Conservation (phyloP, 148 eudicot species). For the Vaccinium vitisidaea region DNA sequence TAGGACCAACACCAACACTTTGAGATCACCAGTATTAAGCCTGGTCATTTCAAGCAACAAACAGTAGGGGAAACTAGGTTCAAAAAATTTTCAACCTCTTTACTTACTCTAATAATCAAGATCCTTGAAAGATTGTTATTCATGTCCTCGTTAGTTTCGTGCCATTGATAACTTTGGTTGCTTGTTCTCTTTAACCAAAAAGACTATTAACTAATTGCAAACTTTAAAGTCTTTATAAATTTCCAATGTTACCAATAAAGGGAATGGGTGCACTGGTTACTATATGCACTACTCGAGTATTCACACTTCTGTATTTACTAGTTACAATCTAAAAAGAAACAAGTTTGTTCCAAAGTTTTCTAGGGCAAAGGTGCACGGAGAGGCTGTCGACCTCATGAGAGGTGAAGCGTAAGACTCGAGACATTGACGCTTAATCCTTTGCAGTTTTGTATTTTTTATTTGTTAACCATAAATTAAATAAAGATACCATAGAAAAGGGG, state of each 20-base stretch:
- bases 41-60: not conserved
- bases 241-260: not conserved
- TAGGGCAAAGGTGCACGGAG: not conserved
- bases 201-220: not conserved
- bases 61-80: no score
- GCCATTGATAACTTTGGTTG: not conserved
- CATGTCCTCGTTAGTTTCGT: no score
- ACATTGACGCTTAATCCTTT: not conserved
- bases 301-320: not conserved
- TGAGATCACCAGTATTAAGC: not conserved
- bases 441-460: not conserved
- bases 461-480: not conserved
- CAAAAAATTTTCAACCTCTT: not conserved
- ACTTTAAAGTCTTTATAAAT: not conserved
- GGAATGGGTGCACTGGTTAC: not conserved
- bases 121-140: not conserved
- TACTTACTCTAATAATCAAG: not conserved
- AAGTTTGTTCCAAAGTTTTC: not conserved
- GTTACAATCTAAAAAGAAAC: not conserved
- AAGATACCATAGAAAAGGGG: not conserved
- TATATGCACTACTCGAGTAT: not conserved
- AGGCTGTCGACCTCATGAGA: not conserved
- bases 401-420: no score
- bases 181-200: not conserved
- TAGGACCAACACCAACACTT: not conserved